These are phyloP conservation scores for Panicum hallii DNA, from an alignment of 202 grass and related monocot genomes.

Conservation along the genomic window DNA sequence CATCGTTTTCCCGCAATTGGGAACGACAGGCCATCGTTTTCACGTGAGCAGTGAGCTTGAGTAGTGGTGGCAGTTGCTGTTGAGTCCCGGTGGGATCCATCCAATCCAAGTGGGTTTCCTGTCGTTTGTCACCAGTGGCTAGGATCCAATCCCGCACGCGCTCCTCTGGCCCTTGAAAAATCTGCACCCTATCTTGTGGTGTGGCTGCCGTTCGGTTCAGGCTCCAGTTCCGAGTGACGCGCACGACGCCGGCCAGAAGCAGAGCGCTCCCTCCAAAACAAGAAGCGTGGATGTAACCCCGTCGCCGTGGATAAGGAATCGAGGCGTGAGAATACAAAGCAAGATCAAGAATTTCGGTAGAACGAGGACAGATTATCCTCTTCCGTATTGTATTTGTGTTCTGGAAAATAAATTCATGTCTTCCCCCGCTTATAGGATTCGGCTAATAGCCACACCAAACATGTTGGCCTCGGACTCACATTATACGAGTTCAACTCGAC, in stretches of 20 bases:
- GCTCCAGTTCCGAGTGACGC: not conserved
- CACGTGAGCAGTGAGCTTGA: not conserved
- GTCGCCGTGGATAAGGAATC: too few species aligned
- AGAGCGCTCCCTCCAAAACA: not conserved
- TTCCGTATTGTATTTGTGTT: too few species aligned
- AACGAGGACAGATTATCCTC: too few species aligned
- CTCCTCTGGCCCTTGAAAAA: constrained; percentile 24
- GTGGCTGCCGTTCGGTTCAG: constrained; percentile 3
- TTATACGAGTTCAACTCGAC: too few species aligned
- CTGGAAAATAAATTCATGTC: too few species aligned
- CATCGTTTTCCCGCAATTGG: not conserved
- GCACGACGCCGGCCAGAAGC: not conserved
- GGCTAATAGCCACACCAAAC: too few species aligned
- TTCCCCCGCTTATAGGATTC: too few species aligned
- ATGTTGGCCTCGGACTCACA: too few species aligned
- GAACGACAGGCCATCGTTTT: constrained; percentile 10
- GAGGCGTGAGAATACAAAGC: too few species aligned
- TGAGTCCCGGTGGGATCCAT: constrained; percentile 31
- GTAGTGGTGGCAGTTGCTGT: not conserved
- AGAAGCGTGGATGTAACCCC: too few species aligned
- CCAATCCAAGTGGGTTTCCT: constrained; percentile 20
- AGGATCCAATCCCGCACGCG: not conserved
- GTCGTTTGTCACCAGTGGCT: constrained; percentile 12
- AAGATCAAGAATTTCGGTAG: too few species aligned
- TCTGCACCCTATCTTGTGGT: constrained; percentile 35